Percentiles rank a stretch among this genome's conserved stretches.
phyloP scores from a whole-genome alignment of 345 rosid genomes.

The Corymbia maculata region DNA sequence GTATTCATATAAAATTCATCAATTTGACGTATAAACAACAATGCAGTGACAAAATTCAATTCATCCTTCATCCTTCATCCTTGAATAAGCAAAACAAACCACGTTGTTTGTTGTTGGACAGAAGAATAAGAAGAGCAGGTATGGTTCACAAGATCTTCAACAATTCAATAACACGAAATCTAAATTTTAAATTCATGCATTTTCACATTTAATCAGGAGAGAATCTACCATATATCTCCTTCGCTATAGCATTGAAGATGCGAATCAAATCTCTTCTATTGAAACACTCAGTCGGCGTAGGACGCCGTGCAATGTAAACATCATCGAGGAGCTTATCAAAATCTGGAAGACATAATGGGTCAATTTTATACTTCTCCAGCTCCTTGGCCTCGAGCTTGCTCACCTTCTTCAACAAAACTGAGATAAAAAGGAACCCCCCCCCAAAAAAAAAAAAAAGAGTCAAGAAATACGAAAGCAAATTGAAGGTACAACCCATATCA shows the following conservation, averaged over 20 bases:
- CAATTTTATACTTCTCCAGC: conserved; percentile 12
- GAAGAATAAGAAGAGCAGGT: background rate
- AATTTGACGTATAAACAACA: background rate
- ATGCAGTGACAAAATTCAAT: background rate
- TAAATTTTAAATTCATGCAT: background rate
- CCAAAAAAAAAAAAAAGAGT: background rate
- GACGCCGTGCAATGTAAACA: conserved; percentile 13
- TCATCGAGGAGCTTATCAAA: conserved; percentile 25
- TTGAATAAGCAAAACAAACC: background rate
- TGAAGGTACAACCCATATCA: background rate
- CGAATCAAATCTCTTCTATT: conserved; percentile 25
- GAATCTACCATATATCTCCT: conserved; percentile 30
- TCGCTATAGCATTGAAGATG: conserved; percentile 24
- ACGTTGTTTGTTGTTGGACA: background rate
- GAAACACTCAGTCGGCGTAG: conserved; percentile 20
- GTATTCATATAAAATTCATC: background rate
- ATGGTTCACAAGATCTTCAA: background rate
- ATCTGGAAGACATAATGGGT: conserved; percentile 1
- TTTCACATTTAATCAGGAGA: background rate
- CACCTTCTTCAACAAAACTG: conserved; percentile 18
- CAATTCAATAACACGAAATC: background rate
- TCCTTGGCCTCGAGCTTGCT: conserved; percentile 17
- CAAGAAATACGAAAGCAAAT: background rate
- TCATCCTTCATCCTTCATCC: background rate
- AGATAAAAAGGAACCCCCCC: background rate